phyloP scores from a whole-genome alignment of 306 rosid genomes.

The Lathyrus oleraceus region DNA sequence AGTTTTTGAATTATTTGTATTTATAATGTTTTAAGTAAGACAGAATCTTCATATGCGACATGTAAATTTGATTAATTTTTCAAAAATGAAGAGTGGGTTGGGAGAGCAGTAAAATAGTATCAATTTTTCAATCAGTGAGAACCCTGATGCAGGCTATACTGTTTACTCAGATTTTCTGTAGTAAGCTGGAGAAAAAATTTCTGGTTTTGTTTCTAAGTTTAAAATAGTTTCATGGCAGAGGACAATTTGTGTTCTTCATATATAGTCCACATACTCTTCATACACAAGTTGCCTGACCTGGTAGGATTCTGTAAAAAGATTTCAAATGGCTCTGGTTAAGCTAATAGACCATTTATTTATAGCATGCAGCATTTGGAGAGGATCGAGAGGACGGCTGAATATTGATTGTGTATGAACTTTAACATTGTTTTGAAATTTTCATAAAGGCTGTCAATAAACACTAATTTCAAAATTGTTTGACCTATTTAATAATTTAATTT shows the following conservation, averaged over 20 bases:
- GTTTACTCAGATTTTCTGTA: no score
- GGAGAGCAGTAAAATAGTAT: background rate
- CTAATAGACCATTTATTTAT: slow-evolving; percentile 23
- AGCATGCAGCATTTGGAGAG: slow-evolving; percentile 15
- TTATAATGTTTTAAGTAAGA: no score
- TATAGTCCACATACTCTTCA: background rate
- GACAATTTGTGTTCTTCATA: slow-evolving; percentile 14
- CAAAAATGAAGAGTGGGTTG: background rate
- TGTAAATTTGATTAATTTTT: background rate
- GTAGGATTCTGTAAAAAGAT: background rate
- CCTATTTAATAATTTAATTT: slow-evolving; percentile 19
- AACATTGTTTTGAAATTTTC: slow-evolving; percentile 13
- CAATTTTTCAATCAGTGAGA: slow-evolving; percentile 2
- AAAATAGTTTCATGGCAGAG: background rate
- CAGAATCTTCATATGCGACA: background rate
- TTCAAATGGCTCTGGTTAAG: slow-evolving; percentile 18
- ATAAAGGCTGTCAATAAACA: background rate
- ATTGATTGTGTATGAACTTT: slow-evolving; percentile 2
- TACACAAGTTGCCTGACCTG: slow-evolving; percentile 18
- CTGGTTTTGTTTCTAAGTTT: background rate
- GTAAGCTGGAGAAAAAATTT: background rate
- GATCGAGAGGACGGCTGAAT: slow-evolving; percentile 10
- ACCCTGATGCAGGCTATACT: background rate
- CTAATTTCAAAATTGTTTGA: slow-evolving; percentile 23
- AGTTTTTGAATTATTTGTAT: no score